phyloP scores from a whole-genome alignment of 225 moss, liverwort and hornwort species.

The Ulota crispa region DNA sequence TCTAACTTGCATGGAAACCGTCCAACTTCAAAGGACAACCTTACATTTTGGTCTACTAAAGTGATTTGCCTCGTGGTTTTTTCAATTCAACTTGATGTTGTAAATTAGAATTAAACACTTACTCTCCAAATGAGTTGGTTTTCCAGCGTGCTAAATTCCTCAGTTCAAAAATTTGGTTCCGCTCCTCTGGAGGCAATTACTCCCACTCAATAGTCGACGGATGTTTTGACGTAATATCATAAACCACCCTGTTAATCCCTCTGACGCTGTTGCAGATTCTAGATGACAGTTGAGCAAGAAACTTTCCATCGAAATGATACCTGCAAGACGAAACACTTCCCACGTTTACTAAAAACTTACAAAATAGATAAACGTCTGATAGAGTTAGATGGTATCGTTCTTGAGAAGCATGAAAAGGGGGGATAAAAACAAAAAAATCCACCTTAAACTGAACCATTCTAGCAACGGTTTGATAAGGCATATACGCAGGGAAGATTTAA shows the following conservation, averaged over 20 bases:
- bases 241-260: constrained; percentile 84
- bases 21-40: background rate
- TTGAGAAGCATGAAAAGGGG: background rate
- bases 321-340: constrained; percentile 25
- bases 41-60: background rate
- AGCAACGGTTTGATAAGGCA: background rate
- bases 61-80: background rate
- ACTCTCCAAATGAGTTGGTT: background rate
- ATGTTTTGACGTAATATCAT: constrained; percentile 89
- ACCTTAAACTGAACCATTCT: background rate
- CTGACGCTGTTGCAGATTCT: constrained; percentile 86
- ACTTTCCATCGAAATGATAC: constrained; percentile 84
- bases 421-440: background rate
- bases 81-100: background rate
- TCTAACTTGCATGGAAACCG: background rate
- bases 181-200: background rate
- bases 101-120: background rate
- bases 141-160: background rate
- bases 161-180: background rate
- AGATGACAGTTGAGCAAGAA: constrained; percentile 72
- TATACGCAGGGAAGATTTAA: background rate
- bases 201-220: constrained; percentile 89
- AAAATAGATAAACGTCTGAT: background rate
- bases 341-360: background rate
- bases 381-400: background rate